Base-by-base conservation (phyloP, 768 basidiomycete genomes). In the Boletus sp. region DNA sequence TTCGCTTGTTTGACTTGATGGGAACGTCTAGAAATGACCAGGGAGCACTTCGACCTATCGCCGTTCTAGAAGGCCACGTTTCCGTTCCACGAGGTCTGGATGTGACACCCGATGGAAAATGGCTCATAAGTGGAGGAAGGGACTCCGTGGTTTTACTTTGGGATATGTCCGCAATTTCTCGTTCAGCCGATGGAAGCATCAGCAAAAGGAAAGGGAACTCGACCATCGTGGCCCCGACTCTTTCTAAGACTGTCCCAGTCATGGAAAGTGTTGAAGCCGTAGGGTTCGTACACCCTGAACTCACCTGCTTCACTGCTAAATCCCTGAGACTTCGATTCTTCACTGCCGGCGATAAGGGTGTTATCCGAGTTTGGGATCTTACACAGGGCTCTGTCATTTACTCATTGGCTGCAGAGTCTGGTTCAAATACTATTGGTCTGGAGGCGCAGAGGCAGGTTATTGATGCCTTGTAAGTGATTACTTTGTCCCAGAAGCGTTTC, bases 91-190 rank as follows among this genome's bases (percentile, higher is more conserved):
- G 97, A 54, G 94, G 93, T 7, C 78, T 98, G 39, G 93, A 90
- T 64, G 83, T 94, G 24, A 89, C 90, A 5, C 68, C 71, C 7
- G 94, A 98, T 68, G 96, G 95, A 12, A 84, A 85, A 66, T 95
- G 90, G 88, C 80, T 97, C 24, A 76, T 98, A 55, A 94, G 87
- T 55, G 95, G 92, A 15, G 96, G 95, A 29, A 78, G 97, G 56
- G 97, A 99, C 72, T 87, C 92, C 8, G 94, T 98, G 1, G 89
- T 93, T 18, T 74, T 98, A 48, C 78, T 99, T 1, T 99, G 97
- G 97, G 91, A 98, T 66, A 77, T 97, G 32, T 61, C 71, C 29
- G 17, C 58, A 18, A 42, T 39, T 7, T 55, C 56, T 41, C 55
- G 30, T 44, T 48, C 54, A 18, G 28, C 15, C 11, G 24, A 50